Percentiles rank a stretch among this genome's conserved stretches.
Conservation (phyloP, 169 alveolate genomes). For the Eimeria necatrix region DNA sequence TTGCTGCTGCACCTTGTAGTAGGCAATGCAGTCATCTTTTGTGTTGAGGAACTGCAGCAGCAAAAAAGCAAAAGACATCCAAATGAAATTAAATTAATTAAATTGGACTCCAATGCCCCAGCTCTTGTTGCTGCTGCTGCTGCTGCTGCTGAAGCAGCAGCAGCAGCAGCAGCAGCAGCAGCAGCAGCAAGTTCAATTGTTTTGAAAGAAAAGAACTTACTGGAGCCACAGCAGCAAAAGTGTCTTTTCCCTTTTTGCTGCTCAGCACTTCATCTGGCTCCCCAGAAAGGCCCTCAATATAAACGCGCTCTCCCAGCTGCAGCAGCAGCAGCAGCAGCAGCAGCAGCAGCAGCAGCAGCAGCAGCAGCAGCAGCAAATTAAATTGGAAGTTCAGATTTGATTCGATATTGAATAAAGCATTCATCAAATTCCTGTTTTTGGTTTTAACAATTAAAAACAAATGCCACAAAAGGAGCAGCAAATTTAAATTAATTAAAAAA, state of each 20-base stretch:
- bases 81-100: no score
- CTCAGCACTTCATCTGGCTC: conserved; percentile 82
- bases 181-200: no score
- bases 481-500: no score
- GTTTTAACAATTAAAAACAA: background rate
- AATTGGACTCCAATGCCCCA: no score
- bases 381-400: background rate
- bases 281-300: conserved; percentile 75
- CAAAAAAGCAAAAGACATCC: background rate
- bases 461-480: background rate
- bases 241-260: conserved; percentile 83
- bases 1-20: background rate
- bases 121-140: no score
- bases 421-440: no score
- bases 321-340: background rate
- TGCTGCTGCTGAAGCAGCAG: no score
- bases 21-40: background rate
- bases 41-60: background rate
- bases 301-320: conserved; percentile 81
- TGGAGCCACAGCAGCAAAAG: conserved; percentile 83
- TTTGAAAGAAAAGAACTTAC: background rate
- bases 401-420: no score
- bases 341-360: conserved; percentile 42
- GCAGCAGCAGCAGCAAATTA: no score
- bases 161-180: no score